Percentiles rank a stretch among this genome's conserved stretches.
Conservation (phyloP, 106 monocot genomes). For the Agapanthus africanus region DNA sequence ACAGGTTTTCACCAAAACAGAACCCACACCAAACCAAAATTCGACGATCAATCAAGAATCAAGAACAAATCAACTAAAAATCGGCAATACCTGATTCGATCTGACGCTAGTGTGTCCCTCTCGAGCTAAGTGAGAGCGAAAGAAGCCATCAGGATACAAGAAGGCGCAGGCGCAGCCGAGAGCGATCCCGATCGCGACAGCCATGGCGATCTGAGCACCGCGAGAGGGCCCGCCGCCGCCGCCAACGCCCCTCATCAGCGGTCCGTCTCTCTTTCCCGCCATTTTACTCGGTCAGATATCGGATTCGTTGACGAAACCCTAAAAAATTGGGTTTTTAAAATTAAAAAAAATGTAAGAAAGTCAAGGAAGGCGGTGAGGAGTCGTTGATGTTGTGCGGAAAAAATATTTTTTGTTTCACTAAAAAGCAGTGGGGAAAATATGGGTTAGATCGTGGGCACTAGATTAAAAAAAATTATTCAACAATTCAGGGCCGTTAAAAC, state of each 20-base stretch:
- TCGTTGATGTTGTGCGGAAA: too few species aligned
- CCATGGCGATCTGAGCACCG: slow-evolving; percentile 44
- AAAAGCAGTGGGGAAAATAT: too few species aligned
- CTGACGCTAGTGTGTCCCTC: background rate
- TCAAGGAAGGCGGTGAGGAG: too few species aligned
- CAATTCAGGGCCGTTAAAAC: too few species aligned
- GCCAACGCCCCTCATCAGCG: slow-evolving; percentile 10
- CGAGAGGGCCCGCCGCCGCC: slow-evolving; percentile 27
- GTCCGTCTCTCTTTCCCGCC: slow-evolving; percentile 10
- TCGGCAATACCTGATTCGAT: slow-evolving; percentile 4
- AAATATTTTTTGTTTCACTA: too few species aligned
- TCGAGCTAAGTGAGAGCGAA: slow-evolving; percentile 4
- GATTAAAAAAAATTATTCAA: too few species aligned
- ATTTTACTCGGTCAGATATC: background rate
- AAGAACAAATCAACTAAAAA: too few species aligned
- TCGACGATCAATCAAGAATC: too few species aligned
- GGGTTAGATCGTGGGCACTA: too few species aligned
- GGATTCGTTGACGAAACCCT: background rate
- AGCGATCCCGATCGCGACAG: slow-evolving; percentile 45
- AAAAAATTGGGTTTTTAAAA: background rate
- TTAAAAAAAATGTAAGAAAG: background rate
- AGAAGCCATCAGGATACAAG: slow-evolving; percentile 51
- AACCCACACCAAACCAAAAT: too few species aligned
- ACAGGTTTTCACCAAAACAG: too few species aligned
- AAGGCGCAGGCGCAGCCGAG: slow-evolving; percentile 52